phyloP scores from a whole-genome alignment of 2,329 filamentous ascomycete species.

The Paraconiothyrium sp. region DNA sequence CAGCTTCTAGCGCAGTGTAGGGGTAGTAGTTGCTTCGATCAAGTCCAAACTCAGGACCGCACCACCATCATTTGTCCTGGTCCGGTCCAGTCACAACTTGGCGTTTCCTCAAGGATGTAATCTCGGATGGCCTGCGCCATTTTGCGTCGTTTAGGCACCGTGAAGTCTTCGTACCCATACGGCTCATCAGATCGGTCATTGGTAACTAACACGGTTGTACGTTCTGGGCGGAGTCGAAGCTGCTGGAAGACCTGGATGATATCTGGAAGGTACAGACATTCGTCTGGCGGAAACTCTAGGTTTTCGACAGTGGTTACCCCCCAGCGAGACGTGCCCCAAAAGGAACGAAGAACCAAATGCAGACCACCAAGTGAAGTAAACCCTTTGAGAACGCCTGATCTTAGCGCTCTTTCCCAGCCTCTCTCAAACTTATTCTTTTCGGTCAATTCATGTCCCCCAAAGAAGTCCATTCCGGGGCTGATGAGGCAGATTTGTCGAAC shows the following conservation, averaged over 20 bases:
- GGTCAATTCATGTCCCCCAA: not conserved
- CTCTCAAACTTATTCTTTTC: constrained; percentile 10
- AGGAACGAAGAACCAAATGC: constrained; percentile 4
- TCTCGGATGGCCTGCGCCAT: constrained; percentile 8
- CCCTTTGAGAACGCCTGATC: not conserved
- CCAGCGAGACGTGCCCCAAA: constrained; percentile 5
- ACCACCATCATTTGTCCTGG: constrained; percentile 9
- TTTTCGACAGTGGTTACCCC: not conserved
- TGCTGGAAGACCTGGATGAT: constrained; percentile 6
- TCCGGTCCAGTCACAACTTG: constrained; percentile 9
- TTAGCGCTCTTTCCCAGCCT: constrained; percentile 6
- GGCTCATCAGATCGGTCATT: not conserved
- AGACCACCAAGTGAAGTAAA: constrained; percentile 10
- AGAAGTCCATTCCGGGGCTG: constrained; percentile 2
- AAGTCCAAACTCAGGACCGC: not conserved
- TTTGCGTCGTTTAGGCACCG: constrained; percentile 1
- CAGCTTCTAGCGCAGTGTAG: too few relatives aligned
- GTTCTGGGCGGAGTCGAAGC: constrained; percentile 4
- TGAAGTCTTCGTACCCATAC: constrained; percentile 2
- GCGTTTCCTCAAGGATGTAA: constrained; percentile 2
- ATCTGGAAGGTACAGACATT: constrained; percentile 13
- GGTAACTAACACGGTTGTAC: constrained; percentile 4
- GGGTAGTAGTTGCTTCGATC: not conserved
- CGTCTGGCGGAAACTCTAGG: constrained; percentile 7
- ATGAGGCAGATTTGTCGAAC: constrained; percentile 9